Conservation (phyloP, 2,329 filamentous ascomycete species). For the Penicillium sp. region DNA sequence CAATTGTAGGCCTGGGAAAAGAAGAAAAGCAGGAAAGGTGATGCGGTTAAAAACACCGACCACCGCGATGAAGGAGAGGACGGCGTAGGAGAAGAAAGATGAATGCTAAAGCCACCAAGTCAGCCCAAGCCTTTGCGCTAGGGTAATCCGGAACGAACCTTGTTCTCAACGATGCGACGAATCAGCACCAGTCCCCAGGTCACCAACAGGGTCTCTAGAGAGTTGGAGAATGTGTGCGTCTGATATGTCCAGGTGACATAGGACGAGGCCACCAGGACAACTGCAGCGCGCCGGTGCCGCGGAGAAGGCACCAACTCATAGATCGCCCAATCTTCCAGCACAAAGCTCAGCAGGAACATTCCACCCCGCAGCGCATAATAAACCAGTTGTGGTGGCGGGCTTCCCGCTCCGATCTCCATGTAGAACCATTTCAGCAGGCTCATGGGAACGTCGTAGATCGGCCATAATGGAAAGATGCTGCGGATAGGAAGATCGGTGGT, state of each 20-base stretch:
- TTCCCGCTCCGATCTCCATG: slow-evolving; percentile 76
- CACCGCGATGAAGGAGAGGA: slow-evolving; percentile 78
- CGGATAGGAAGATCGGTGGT: slow-evolving; percentile 84
- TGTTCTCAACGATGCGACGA: slow-evolving; percentile 76
- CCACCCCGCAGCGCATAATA: slow-evolving; percentile 86
- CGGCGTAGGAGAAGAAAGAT: slow-evolving; percentile 70
- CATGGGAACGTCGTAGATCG: slow-evolving; percentile 92
- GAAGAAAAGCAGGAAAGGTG: slow-evolving; percentile 89
- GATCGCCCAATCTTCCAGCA: slow-evolving; percentile 96
- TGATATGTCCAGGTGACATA: slow-evolving; percentile 99
- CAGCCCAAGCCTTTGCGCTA: neutral
- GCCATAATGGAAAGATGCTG: slow-evolving; percentile 95
- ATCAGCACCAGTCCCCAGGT: slow-evolving; percentile 93
- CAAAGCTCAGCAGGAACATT: slow-evolving; percentile 95
- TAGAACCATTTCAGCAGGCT: slow-evolving; percentile 88
- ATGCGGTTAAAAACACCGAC: slow-evolving; percentile 95
- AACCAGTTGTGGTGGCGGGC: slow-evolving; percentile 73
- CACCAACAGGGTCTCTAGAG: slow-evolving; percentile 88
- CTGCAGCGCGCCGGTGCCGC: slow-evolving; percentile 68
- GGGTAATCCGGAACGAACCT: slow-evolving; percentile 52
- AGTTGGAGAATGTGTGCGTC: slow-evolving; percentile 97
- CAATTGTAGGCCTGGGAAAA: slow-evolving; percentile 79
- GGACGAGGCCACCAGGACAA: slow-evolving; percentile 86
- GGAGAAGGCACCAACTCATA: slow-evolving; percentile 82
- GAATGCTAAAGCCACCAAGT: slow-evolving; percentile 62